Evolutionary conservation across 1,284 basidiomycete genomes (phyloP).

Genomic region (Kalmanozyma brasiliensis): DNA sequence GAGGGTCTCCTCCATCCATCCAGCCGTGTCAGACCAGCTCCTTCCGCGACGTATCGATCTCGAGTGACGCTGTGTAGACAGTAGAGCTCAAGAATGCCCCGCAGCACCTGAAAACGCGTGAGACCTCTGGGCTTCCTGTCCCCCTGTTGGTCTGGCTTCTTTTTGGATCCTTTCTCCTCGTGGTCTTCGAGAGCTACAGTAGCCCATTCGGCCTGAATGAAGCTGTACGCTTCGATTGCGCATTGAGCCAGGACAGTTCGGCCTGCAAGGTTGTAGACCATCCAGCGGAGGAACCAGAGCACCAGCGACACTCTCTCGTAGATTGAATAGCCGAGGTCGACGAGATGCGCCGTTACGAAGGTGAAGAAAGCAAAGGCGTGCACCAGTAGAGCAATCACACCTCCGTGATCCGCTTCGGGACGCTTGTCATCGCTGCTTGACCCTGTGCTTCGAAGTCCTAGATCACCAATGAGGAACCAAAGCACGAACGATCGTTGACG

Average conservation of each 20-base stretch:
- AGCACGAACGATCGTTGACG: conserved; percentile 49
- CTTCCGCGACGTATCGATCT: conserved; percentile 55
- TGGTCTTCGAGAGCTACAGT: conserved; percentile 63
- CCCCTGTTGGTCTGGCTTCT: conserved; percentile 6
- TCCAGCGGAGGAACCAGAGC: conserved; percentile 64
- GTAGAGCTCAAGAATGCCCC: conserved; percentile 60
- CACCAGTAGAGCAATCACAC: conserved; percentile 16
- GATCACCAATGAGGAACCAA: conserved; percentile 59
- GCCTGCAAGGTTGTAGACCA: conserved; percentile 58
- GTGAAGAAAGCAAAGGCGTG: conserved; percentile 52
- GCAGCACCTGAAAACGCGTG: conserved; percentile 56
- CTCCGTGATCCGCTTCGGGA: conserved; percentile 28
- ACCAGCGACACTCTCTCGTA: conserved; percentile 42
- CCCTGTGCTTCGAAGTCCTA: conserved; percentile 38
- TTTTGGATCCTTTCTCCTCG: conserved; percentile 51
- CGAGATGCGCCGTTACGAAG: conserved; percentile 60
- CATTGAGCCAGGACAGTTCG: conserved; percentile 62
- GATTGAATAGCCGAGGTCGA: conserved; percentile 52
- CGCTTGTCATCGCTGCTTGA: background rate
- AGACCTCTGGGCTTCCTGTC: conserved; percentile 50
- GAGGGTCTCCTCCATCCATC: conserved; percentile 36
- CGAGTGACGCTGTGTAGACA: conserved; percentile 63
- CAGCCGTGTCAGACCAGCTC: conserved; percentile 55
- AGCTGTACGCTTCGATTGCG: conserved; percentile 54
- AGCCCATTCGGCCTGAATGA: conserved; percentile 64